Conservation (phyloP, 495 filamentous ascomycete species). For the Jackrogersella minutella region DNA sequence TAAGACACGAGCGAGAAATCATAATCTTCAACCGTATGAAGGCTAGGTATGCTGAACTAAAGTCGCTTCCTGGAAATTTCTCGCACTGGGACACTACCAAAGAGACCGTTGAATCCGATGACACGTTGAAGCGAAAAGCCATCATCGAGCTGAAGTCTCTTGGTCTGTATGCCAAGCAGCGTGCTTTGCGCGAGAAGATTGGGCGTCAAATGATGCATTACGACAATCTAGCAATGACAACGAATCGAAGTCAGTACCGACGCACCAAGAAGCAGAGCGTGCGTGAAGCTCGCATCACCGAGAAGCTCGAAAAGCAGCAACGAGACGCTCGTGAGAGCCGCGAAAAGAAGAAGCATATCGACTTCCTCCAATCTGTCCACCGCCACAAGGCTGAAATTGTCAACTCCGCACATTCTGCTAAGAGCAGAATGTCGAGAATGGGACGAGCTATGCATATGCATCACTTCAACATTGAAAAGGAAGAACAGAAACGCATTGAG, state of each 20-base stretch:
- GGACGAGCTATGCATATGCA: constrained; percentile 85
- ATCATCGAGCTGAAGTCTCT: constrained; percentile 93
- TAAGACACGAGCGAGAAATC: constrained; percentile 84
- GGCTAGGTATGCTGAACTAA: constrained; percentile 81
- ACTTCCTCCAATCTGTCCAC: constrained; percentile 76
- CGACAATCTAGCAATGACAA: constrained; percentile 93
- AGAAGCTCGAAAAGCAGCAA: constrained; percentile 98
- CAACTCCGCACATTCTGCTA: constrained; percentile 47
- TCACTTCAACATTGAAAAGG: constrained; percentile 96
- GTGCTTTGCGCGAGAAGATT: constrained; percentile 82
- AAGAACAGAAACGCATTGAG: constrained; percentile 97
- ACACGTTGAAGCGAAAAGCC: constrained; percentile 85
- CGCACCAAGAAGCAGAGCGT: constrained; percentile 96
- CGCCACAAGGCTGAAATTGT: constrained; percentile 64
- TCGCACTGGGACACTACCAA: constrained; percentile 82
- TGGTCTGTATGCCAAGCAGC: constrained; percentile 82
- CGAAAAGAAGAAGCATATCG: constrained; percentile 94
- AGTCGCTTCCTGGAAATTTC: constrained; percentile 80
- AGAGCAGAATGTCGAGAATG: constrained; percentile 78
- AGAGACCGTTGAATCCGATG: constrained; percentile 75
- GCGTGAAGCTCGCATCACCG: constrained; percentile 95
- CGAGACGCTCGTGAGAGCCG: constrained; percentile 91
- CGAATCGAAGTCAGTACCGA: constrained; percentile 86
- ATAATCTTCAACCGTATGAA: constrained; percentile 89
- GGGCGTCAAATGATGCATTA: constrained; percentile 89